Base-by-base conservation (phyloP, 768 basidiomycete genomes). In the Infundibulicybe gibba region DNA sequence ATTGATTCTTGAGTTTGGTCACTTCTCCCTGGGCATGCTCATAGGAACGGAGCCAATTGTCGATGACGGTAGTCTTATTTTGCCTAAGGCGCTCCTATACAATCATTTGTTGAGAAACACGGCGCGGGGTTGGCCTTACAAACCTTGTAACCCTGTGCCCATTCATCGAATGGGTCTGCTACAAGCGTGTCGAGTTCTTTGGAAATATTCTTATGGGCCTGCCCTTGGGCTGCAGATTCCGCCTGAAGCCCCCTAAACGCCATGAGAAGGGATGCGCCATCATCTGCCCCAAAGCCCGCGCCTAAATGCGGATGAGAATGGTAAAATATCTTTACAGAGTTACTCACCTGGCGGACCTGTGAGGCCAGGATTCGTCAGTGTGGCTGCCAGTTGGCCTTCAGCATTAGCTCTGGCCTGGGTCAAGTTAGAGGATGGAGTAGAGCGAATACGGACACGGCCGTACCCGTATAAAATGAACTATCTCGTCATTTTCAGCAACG, bases 391-490 rank as follows among this genome's bases (percentile, higher is more conserved):
- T 49, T 79, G 77, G 40, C 69, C 75, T 64, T 94, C 89, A 41
- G 84, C 85, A 42, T 64, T 65, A 33, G 81, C 84, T 48, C 92
- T 84, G 43, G 87, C 80, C 91, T 94, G 35, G 50, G 15, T 34
- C 49, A 48, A 44, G 43, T 50, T 31, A 45, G 33, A 33, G 32
- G 35, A 13, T 40, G 31, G 30, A 40, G 46, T 11, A 40, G 42
- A 14, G 12, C 45, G 33, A 33, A 40, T n/a, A 43, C 42, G 44
- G 32, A 44, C 20, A 33, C n/a, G 13, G 44, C 45, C 81, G 44
- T 62, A 92, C 93, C 65, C 81, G 74, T 42, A 97, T 86, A 68
- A 95, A 94, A 15, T 79, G 73, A 46, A 87, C 70, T 37, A 94
- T 81, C 63, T 95, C 87, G 48, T 84, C 79, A 66, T 94, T 87